phyloP scores from a whole-genome alignment of 345 rosid species.

The Acer negundo region DNA sequence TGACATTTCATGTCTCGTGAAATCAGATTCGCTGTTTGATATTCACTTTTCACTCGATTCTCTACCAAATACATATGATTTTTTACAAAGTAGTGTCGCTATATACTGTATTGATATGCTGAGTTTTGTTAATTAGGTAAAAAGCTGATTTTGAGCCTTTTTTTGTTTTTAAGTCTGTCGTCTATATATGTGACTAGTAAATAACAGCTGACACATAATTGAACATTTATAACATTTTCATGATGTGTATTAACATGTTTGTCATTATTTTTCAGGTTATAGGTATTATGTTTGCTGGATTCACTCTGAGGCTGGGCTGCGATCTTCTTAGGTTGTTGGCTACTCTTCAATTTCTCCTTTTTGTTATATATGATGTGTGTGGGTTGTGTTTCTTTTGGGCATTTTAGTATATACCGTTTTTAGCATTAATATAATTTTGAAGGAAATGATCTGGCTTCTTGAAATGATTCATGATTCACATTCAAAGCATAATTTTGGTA shows the following conservation, averaged over 20 bases:
- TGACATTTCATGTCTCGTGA: background rate
- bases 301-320: slow-evolving; percentile 25
- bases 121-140: background rate
- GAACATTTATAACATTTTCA: background rate
- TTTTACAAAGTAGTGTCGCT: background rate
- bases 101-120: background rate
- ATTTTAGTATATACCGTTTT: too few relatives aligned
- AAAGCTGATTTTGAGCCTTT: background rate
- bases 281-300: slow-evolving; percentile 48
- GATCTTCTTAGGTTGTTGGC: slow-evolving; percentile 33
- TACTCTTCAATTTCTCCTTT: background rate
- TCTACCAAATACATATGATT: background rate
- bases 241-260: background rate
- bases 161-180: background rate
- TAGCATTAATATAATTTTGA: too few relatives aligned
- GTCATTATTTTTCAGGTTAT: slow-evolving; percentile 22
- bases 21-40: background rate
- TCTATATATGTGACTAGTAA: background rate
- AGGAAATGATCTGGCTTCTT: too few relatives aligned
- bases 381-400: too few relatives aligned
- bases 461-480: too few relatives aligned
- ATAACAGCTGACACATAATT: background rate
- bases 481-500: too few relatives aligned
- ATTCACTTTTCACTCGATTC: slow-evolving; percentile 1
- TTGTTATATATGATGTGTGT: background rate